These are phyloP conservation scores for Selaginella tamariscina DNA, from an alignment of 75 land plant species.

Conservation along the genomic window DNA sequence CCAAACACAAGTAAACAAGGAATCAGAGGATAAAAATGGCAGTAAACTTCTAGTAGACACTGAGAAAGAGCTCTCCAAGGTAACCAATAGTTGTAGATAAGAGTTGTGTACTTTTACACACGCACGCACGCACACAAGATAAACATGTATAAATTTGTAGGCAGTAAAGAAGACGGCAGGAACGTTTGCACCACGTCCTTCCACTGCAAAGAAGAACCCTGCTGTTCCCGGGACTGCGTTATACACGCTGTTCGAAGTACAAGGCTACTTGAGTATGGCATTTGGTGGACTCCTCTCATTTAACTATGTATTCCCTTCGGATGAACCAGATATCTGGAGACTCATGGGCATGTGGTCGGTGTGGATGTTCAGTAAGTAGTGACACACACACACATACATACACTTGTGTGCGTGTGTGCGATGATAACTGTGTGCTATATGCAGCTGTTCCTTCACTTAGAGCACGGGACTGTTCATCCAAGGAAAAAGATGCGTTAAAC, in stretches of 20 bases:
- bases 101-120: background rate
- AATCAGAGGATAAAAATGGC: too few relatives aligned
- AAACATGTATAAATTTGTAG: too few relatives aligned
- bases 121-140: too few relatives aligned
- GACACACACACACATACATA: background rate
- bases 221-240: slow-evolving; percentile 76
- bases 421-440: background rate
- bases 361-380: slow-evolving; percentile 98
- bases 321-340: slow-evolving; percentile 93
- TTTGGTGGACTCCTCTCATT: slow-evolving; percentile 76
- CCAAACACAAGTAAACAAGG: too few relatives aligned
- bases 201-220: slow-evolving; percentile 73
- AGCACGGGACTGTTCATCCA: slow-evolving; percentile 90
- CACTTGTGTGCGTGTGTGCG: background rate
- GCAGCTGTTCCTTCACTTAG: slow-evolving; percentile 92
- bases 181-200: slow-evolving; percentile 93
- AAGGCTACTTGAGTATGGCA: slow-evolving; percentile 73
- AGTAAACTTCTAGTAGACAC: too few relatives aligned
- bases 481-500: slow-evolving; percentile 93
- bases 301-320: slow-evolving; percentile 85
- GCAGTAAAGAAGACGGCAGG: slow-evolving; percentile 90
- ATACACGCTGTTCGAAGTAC: slow-evolving; percentile 81
- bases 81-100: background rate
- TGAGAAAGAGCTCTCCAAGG: background rate
- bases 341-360: slow-evolving; percentile 99